Evolutionary conservation across 2,329 filamentous ascomycete genomes (phyloP).

Genomic region (Scedosporium minutisporum): DNA sequence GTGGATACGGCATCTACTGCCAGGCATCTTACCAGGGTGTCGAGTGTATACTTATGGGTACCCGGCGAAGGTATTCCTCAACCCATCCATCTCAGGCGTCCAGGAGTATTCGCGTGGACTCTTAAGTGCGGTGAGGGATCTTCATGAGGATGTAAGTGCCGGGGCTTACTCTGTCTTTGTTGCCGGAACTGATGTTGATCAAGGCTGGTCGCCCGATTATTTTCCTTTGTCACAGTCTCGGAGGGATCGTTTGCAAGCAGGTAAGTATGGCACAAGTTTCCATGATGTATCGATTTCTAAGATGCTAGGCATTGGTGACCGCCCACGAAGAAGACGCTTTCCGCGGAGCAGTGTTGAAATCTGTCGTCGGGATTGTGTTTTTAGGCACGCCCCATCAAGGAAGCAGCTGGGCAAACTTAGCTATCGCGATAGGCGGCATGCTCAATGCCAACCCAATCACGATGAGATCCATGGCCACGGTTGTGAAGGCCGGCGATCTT

Average conservation of each 20-base stretch:
- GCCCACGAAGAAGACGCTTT: constrained; percentile 12
- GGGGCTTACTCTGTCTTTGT: constrained; percentile 8
- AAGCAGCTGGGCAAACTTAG: constrained; percentile 15
- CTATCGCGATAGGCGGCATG: constrained; percentile 13
- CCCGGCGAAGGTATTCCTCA: constrained; percentile 11
- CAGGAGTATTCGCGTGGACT: constrained; percentile 12
- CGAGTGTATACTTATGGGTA: constrained; percentile 16
- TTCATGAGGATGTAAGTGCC: constrained; percentile 8
- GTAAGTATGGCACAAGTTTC: constrained; percentile 6
- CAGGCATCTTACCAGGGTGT: constrained; percentile 12
- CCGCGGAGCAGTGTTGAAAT: constrained; percentile 10
- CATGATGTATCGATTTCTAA: background rate
- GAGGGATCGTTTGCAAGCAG: constrained; percentile 20
- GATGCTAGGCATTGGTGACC: constrained; percentile 13
- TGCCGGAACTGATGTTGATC: constrained; percentile 9
- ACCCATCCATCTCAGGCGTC: constrained; percentile 8
- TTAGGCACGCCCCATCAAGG: constrained; percentile 22
- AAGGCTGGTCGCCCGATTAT: constrained; percentile 13
- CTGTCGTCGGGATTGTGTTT: constrained; percentile 16
- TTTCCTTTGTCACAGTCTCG: constrained; percentile 20
- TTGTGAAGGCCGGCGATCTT: constrained; percentile 16
- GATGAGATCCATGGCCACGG: constrained; percentile 2
- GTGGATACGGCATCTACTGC: constrained; percentile 15
- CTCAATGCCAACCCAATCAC: constrained; percentile 8
- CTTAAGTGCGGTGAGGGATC: constrained; percentile 9